Evolutionary conservation across 2,329 filamentous ascomycete species (phyloP), one percentile per base, ranked within the genome.

Genomic region (Mycosphaerelloides madeirae): DNA sequence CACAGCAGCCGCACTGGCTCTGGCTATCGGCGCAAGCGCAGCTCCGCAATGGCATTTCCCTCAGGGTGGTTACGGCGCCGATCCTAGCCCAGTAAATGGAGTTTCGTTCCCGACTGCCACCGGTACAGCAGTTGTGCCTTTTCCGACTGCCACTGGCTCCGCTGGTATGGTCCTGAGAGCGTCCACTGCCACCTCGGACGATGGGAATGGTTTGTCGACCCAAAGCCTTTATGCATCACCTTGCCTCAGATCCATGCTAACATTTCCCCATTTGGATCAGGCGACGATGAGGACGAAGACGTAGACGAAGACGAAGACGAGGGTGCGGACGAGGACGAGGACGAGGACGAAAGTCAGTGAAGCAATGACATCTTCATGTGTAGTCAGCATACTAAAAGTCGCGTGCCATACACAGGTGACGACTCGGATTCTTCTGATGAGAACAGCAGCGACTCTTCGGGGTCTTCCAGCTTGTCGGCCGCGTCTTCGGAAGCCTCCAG

Each of bases 11-110:
- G 33, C 43, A 18, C 29, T 48, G 43, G 45, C 51, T 34, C 28
- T 54, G 19, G 48, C 46, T 29, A 41, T 54, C 22, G 39, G 45
- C 11, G 43, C 38, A 34, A 41, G 48, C 12, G 51, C 51, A 29
- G 40, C 41, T 29, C 50, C 50, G 20, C 39, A 45, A 20, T 38
- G 20, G 31, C 34, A 44, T 32, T 48, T 44, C 37, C 44, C 35
- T 29, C 35, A 38, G 22, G 34, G 35, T 22, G 41, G 32, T 15
- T 50, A 29, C 6, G 32, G 34, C n/a, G 20, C 35, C 3, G 25
- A n/a, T 9, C 31, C 42, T 22, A 32, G 29, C 22, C 16, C 50
- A 15, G 45, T 35, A 3, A 44, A 38, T 15, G 38, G 41, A 12
- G 32, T 44, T 13, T 33, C 39, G 12, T 43, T 40, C 13, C 41